Conservation (phyloP, 1,139 yeast genomes). For the Fermentozyma sake region DNA sequence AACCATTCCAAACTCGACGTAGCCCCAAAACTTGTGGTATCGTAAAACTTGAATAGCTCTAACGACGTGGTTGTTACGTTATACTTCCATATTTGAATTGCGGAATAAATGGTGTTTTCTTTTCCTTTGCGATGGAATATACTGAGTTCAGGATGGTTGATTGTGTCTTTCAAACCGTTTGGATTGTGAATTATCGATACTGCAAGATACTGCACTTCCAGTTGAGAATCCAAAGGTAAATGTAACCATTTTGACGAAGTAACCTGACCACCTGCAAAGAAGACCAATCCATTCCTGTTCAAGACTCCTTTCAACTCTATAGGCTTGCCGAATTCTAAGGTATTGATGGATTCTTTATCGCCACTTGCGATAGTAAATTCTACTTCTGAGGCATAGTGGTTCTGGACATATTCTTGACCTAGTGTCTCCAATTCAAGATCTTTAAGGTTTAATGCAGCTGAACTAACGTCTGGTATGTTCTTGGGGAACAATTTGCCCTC, state of each 20-base stretch:
- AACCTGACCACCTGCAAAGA: conserved; percentile 54
- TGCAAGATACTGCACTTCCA: conserved; percentile 43
- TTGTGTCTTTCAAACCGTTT: conserved; percentile 17
- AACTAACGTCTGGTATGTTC: conserved; percentile 3
- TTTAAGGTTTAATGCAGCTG: conserved; percentile 4
- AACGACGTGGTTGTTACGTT: conserved; percentile 21
- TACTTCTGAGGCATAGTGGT: conserved; percentile 2
- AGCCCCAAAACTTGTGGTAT: conserved; percentile 48
- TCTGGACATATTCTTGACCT: background rate
- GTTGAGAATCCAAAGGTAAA: conserved; percentile 9
- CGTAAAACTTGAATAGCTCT: conserved; percentile 27
- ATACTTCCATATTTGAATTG: conserved; percentile 47
- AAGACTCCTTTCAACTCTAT: conserved; percentile 8
- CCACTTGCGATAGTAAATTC: conserved; percentile 5
- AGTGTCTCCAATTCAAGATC: conserved; percentile 3
- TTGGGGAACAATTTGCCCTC: conserved; percentile 7
- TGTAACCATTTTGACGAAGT: conserved; percentile 54
- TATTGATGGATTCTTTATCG: background rate
- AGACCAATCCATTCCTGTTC: conserved; percentile 39
- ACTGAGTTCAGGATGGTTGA: conserved; percentile 31
- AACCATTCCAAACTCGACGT: conserved; percentile 53
- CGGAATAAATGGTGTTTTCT: conserved; percentile 21
- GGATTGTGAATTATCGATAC: conserved; percentile 40
- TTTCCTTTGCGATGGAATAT: conserved; percentile 17
- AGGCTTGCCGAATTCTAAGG: conserved; percentile 7